A percentile compares a stretch with the other conserved stretches of the same genome.
phyloP scores from a whole-genome alignment of 345 rosid species.

The Populus alba region DNA sequence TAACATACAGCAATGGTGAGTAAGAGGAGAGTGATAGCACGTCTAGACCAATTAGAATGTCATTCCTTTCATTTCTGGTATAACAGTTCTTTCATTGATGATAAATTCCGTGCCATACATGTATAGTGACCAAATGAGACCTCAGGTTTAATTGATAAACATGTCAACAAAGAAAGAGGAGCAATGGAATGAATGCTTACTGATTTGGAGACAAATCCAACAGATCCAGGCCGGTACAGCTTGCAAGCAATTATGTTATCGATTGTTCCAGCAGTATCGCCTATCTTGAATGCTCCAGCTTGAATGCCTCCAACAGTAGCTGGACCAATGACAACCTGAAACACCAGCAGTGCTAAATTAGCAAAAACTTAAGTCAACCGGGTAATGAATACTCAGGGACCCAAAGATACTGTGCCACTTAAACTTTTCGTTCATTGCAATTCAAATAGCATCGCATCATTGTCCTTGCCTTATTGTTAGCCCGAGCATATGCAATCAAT shows the following conservation, averaged over 20 bases:
- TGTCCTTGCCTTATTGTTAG: slow-evolving; percentile 76
- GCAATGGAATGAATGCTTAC: slow-evolving; percentile 42
- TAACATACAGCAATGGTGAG: background rate
- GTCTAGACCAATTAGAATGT: slow-evolving; percentile 1
- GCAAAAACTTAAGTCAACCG: background rate
- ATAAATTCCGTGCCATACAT: background rate
- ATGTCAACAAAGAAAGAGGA: slow-evolving; percentile 7
- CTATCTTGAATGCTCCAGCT: slow-evolving; percentile 98
- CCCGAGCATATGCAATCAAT: slow-evolving; percentile 82
- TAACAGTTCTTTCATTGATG: background rate
- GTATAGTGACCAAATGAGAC: background rate
- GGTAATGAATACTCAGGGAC: background rate
- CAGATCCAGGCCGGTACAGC: slow-evolving; percentile 95
- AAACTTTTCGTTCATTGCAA: background rate
- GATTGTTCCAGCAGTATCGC: slow-evolving; percentile 98
- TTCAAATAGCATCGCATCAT: slow-evolving; percentile 3
- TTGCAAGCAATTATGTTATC: slow-evolving; percentile 90
- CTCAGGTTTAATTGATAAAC: background rate
- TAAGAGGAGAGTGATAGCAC: background rate
- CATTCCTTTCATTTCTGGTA: background rate
- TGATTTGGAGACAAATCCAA: slow-evolving; percentile 97
- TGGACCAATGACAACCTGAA: slow-evolving; percentile 96
- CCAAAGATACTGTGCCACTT: background rate
- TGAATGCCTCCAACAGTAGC: slow-evolving; percentile 98
- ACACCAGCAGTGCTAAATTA: slow-evolving; percentile 18